Percentiles rank a stretch among this genome's conserved stretches.
Evolutionary conservation across 2,329 filamentous ascomycete genomes (phyloP).

Genomic region (Epichloe aotearoae): DNA sequence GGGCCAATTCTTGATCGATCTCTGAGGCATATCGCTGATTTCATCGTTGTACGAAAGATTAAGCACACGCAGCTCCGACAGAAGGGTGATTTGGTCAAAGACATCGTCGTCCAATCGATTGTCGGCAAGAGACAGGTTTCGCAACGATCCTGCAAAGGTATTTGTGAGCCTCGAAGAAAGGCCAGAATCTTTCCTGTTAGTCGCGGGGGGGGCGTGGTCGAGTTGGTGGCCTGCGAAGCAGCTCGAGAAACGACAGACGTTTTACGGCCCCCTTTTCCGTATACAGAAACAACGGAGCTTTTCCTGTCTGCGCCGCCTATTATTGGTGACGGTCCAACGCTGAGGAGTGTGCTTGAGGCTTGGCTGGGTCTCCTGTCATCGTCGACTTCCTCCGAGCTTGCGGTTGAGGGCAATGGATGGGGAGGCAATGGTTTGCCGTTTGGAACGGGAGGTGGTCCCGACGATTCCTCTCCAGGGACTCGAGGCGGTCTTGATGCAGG

Average conservation of each 20-base stretch:
- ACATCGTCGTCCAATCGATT: conserved; percentile 91
- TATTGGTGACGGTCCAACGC: conserved; percentile 60
- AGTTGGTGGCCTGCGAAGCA: conserved; percentile 31
- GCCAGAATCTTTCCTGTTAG: conserved; percentile 73
- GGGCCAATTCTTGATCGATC: conserved; percentile 80
- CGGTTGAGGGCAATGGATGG: conserved; percentile 39
- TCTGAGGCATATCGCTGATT: conserved; percentile 79
- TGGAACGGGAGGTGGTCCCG: conserved; percentile 19
- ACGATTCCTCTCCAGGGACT: conserved; percentile 36
- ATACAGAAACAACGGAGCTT: conserved; percentile 70
- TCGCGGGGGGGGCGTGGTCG: conserved; percentile 35
- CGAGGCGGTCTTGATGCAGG: conserved; percentile 59
- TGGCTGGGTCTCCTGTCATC: conserved; percentile 69
- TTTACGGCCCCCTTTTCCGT: conserved; percentile 69
- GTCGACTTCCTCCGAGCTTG: conserved; percentile 67
- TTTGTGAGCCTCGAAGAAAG: conserved; percentile 65
- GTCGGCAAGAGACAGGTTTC: conserved; percentile 79
- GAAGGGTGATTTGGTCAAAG: conserved; percentile 76
- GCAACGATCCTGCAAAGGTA: conserved; percentile 78
- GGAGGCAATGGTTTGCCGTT: conserved; percentile 29
- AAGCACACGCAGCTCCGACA: conserved; percentile 73
- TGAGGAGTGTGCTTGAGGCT: conserved; percentile 62
- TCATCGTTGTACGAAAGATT: conserved; percentile 88
- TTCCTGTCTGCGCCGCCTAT: conserved; percentile 52
- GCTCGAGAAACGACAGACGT: conserved; percentile 66